Percentiles rank a stretch among this genome's conserved stretches.
These are phyloP conservation scores for Pleurotus sapidus DNA, from an alignment of 768 basidiomycete species.

Conservation along the genomic window DNA sequence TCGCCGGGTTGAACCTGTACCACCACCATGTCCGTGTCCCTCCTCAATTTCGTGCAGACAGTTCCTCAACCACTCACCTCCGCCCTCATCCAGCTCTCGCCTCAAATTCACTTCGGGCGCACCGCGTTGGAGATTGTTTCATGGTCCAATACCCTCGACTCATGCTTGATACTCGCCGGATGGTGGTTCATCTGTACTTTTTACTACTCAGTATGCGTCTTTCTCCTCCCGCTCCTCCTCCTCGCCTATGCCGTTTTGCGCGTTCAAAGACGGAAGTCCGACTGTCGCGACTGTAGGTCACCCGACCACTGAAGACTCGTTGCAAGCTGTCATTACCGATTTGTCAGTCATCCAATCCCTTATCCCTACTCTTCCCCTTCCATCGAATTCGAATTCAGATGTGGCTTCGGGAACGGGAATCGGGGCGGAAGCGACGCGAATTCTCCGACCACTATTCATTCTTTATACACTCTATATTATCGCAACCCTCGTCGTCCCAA, in stretches of 20 bases:
- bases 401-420: too few relatives aligned
- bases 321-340: conserved; percentile 59
- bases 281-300: not conserved
- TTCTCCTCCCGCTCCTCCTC: conserved; percentile 53
- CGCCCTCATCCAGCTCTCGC: conserved; percentile 61
- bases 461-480: conserved; percentile 67
- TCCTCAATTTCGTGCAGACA: conserved; percentile 48
- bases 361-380: conserved; percentile 38
- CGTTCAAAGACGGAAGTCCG: conserved; percentile 18
- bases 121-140: conserved; percentile 44
- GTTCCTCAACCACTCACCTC: conserved; percentile 62
- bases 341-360: conserved; percentile 62
- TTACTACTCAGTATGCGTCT: conserved; percentile 45
- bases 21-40: conserved; percentile 11
- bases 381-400: conserved; percentile 23
- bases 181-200: conserved; percentile 84
- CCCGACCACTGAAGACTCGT: conserved; percentile 43
- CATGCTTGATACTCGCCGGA: conserved; percentile 59
- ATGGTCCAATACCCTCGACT: conserved; percentile 52
- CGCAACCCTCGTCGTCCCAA: conserved; percentile 58
- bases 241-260: conserved; percentile 21
- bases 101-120: conserved; percentile 43
- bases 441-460: conserved; percentile 51
- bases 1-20: too few relatives aligned
- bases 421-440: too few relatives aligned